These are phyloP conservation scores for Globisporangium cystogenes DNA, from an alignment of 352 stramenopile genomes.

Conservation along the genomic window DNA sequence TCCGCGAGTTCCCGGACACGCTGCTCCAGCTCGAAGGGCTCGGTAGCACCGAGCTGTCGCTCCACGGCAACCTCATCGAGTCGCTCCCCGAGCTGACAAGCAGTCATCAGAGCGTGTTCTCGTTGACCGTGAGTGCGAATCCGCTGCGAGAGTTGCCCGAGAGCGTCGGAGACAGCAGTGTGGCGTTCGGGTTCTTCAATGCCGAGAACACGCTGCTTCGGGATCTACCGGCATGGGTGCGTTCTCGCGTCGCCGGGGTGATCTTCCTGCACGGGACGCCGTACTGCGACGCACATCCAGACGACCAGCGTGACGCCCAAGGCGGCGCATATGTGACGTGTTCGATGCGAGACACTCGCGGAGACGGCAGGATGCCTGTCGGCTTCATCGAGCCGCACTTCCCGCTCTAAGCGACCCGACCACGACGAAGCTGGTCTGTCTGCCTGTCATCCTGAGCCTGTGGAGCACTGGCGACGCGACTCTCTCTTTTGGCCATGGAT, in stretches of 20 bases:
- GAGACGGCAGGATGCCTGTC: not conserved
- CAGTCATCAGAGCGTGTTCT: constrained; percentile 6
- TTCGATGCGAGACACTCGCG: not conserved
- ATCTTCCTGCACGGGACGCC: constrained; percentile 3
- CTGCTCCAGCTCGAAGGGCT: constrained; percentile 1
- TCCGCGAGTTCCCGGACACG: constrained; percentile 2
- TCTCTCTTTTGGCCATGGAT: no score
- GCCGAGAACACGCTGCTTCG: constrained; percentile 1
- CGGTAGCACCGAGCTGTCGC: not conserved
- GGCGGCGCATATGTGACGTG: not conserved
- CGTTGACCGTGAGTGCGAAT: not conserved
- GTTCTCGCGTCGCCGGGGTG: not conserved
- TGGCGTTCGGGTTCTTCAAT: not conserved
- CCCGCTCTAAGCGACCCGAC: not conserved
- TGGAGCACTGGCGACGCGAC: no score
- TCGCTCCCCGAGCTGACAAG: not conserved
- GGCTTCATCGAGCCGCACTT: not conserved
- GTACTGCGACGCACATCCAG: not conserved
- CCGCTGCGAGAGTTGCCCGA: constrained; percentile 1
- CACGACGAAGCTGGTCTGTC: no score
- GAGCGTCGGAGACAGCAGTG: not conserved
- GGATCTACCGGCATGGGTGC: not conserved
- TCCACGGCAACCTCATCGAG: constrained; percentile 4
- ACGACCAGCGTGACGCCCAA: not conserved
- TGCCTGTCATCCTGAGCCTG: no score